phyloP scores from a whole-genome alignment of 1,284 basidiomycete species.

The Porodaedalea pini region DNA sequence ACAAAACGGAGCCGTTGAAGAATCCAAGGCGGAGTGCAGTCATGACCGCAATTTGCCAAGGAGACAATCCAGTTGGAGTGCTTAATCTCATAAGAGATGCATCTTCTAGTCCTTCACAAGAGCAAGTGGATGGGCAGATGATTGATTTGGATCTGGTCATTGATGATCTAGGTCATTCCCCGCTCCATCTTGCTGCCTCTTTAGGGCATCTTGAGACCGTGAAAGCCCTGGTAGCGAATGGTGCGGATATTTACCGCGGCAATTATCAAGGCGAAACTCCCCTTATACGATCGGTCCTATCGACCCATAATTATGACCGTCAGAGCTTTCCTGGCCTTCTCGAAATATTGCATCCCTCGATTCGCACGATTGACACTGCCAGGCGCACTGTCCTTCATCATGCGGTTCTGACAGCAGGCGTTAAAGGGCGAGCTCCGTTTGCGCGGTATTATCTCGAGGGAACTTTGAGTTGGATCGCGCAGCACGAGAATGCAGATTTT shows the following conservation, averaged over 20 bases:
- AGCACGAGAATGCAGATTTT: conserved; percentile 70
- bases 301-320: conserved; percentile 83
- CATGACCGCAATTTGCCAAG: conserved; percentile 59
- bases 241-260: conserved; percentile 84
- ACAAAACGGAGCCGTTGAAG: conserved; percentile 55
- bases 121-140: conserved; percentile 21
- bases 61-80: conserved; percentile 60
- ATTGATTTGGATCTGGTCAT: conserved; percentile 78
- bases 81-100: conserved; percentile 60
- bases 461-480: conserved; percentile 81
- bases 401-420: conserved; percentile 85
- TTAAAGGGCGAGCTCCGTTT: conserved; percentile 80
- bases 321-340: conserved; percentile 75
- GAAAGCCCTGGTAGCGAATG: conserved; percentile 63
- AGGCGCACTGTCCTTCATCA: conserved; percentile 93
- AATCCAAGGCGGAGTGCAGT: conserved; percentile 60
- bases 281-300: conserved; percentile 87
- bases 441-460: conserved; percentile 93
- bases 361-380: conserved; percentile 90
- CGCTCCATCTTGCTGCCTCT: conserved; percentile 91
- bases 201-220: conserved; percentile 71
- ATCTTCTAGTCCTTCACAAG: conserved; percentile 45
- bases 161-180: conserved; percentile 93
- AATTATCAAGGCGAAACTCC: conserved; percentile 96
- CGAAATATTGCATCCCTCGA: conserved; percentile 59